Percentiles rank a stretch among this genome's conserved stretches.
Evolutionary conservation across 768 basidiomycete species (phyloP).

Genomic region (Tephrocybe sp.): DNA sequence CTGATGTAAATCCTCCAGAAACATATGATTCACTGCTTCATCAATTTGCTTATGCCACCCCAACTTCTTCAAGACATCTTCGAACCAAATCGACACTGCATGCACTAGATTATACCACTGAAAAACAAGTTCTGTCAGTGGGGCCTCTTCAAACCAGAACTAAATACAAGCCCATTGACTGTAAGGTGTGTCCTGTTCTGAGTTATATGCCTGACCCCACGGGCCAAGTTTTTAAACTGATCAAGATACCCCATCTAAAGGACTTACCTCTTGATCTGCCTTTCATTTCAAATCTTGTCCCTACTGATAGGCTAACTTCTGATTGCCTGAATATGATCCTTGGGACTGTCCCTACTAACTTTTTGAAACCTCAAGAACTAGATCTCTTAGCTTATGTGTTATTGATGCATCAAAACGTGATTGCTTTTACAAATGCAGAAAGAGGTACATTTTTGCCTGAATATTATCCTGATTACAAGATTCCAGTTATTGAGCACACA

Average conservation of each 20-base stretch:
- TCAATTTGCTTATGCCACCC: conserved; percentile 1
- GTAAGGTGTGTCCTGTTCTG: conserved; percentile 24
- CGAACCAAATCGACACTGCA: neutral
- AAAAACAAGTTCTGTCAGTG: too few species aligned
- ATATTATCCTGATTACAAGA: conserved; percentile 32
- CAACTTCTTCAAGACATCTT: too few species aligned
- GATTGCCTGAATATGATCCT: conserved; percentile 18
- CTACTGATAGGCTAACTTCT: conserved; percentile 7
- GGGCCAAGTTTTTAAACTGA: conserved; percentile 18
- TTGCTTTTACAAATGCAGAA: conserved; percentile 24
- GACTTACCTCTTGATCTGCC: conserved; percentile 8
- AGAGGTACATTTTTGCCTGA: conserved; percentile 27
- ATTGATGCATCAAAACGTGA: conserved; percentile 6
- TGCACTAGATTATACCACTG: too few species aligned
- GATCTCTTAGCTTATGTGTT: conserved; percentile 21
- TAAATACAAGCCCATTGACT: conserved; percentile 24
- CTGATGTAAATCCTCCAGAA: conserved; percentile 10
- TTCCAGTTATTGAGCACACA: conserved; percentile 30
- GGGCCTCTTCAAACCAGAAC: neutral
- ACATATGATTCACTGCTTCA: conserved; percentile 12
- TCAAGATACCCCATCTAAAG: conserved; percentile 10
- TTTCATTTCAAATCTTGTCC: conserved; percentile 4
- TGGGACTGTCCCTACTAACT: neutral
- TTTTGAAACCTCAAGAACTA: conserved; percentile 10
- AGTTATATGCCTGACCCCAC: conserved; percentile 23